Conservation (phyloP, 108 stramenopile genomes). For the Stephanodiscus triporus region DNA sequence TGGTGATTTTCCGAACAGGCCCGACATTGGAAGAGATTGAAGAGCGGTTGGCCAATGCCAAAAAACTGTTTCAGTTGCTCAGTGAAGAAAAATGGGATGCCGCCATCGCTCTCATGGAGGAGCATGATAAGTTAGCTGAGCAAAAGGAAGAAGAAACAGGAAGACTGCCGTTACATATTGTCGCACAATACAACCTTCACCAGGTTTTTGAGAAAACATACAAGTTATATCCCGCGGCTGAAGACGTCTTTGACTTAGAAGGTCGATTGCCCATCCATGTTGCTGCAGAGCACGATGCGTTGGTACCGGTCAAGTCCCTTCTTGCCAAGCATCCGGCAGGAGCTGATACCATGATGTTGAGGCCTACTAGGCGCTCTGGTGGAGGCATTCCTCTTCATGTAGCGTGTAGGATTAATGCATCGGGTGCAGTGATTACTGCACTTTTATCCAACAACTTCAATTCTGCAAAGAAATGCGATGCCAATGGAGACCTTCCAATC, state of each 20-base stretch:
- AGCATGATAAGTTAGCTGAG: conserved; percentile 38
- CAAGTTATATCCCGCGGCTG: conserved; percentile 69
- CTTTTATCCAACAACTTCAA: conserved; percentile 43
- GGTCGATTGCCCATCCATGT: conserved; percentile 90
- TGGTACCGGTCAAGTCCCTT: conserved; percentile 45
- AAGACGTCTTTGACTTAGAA: conserved; percentile 74
- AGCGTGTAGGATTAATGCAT: conserved; percentile 44
- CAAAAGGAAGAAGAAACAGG: conserved; percentile 58
- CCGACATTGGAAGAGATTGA: conserved; percentile 33
- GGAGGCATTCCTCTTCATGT: conserved; percentile 53
- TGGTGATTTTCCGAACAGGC: conserved; percentile 28
- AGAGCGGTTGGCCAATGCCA: conserved; percentile 17
- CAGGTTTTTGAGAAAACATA: conserved; percentile 73
- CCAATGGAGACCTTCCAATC: conserved; percentile 52
- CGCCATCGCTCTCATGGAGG: conserved; percentile 36
- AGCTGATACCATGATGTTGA: conserved; percentile 52
- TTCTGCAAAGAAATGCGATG: conserved; percentile 48
- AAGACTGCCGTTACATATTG: conserved; percentile 80
- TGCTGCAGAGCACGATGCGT: conserved; percentile 75
- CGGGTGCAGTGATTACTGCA: conserved; percentile 42
- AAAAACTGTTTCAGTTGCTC: conserved; percentile 34
- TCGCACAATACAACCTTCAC: conserved; percentile 69
- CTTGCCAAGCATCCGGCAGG: conserved; percentile 42
- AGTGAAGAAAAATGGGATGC: conserved; percentile 44
- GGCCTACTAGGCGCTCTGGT: conserved; percentile 41